Evolutionary conservation across 1,139 yeast genomes (phyloP).

Genomic region (Casaregolazyma suthepensis): DNA sequence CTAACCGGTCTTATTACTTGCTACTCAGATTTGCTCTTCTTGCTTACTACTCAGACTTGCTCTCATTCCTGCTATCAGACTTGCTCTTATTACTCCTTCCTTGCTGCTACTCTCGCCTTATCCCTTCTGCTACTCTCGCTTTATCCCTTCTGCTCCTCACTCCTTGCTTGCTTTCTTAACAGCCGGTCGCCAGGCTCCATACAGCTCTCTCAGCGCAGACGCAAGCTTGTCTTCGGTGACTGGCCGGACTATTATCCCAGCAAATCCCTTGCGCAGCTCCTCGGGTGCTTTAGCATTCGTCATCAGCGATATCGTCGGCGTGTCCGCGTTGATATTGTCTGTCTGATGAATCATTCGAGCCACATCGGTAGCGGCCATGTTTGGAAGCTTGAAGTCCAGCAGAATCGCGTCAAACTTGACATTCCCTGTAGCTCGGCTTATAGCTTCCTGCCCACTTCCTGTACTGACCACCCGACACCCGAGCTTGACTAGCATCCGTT

Average conservation of each 20-base stretch:
- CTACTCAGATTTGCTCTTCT: too few relatives aligned
- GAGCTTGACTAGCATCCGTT: conserved; percentile 56
- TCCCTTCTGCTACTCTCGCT: too few relatives aligned
- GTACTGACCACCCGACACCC: conserved; percentile 83
- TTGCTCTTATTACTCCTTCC: too few relatives aligned
- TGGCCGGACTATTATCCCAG: conserved; percentile 73
- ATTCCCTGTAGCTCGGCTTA: conserved; percentile 75
- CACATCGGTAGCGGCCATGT: conserved; percentile 65
- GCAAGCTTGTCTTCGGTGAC: conserved; percentile 44
- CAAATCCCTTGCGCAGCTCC: conserved; percentile 43
- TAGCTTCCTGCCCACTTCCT: conserved; percentile 73
- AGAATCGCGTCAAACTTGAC: conserved; percentile 80
- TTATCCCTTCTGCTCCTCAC: too few relatives aligned
- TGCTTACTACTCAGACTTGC: too few relatives aligned
- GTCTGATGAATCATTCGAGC: conserved; percentile 73
- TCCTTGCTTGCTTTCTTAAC: conserved; percentile 1
- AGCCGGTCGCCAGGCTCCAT: conserved; percentile 6
- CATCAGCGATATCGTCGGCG: conserved; percentile 77
- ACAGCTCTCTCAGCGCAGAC: conserved; percentile 24
- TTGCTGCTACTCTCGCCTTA: too few relatives aligned
- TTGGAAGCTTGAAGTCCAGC: conserved; percentile 65
- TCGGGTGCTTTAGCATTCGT: conserved; percentile 54
- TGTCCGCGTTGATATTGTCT: conserved; percentile 62
- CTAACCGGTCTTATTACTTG: neutral
- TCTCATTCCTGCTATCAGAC: too few relatives aligned